Percentiles rank a stretch among this genome's conserved stretches.
Evolutionary conservation across 2,329 filamentous ascomycete genomes (phyloP).

Genomic region (Neodidymelliopsis sp.): DNA sequence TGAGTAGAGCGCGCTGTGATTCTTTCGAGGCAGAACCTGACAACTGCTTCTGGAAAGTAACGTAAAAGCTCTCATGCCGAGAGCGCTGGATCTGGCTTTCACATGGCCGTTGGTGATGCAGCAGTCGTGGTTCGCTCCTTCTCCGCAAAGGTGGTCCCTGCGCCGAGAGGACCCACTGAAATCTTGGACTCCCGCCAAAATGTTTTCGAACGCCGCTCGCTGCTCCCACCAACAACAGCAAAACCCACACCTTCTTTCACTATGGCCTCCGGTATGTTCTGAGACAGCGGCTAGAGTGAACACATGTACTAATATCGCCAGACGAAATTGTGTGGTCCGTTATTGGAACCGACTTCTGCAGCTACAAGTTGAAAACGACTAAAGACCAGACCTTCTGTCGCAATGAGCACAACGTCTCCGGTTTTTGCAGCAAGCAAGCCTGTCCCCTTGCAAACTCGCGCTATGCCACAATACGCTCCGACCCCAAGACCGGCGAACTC

Average conservation of each 20-base stretch:
- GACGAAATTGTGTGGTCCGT: constrained; percentile 98
- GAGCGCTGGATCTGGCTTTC: constrained; percentile 24
- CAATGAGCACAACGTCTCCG: constrained; percentile 73
- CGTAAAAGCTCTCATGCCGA: constrained; percentile 47
- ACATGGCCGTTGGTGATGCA: constrained; percentile 22
- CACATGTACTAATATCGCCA: constrained; percentile 3
- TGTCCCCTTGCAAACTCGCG: constrained; percentile 90
- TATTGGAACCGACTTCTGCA: constrained; percentile 94
- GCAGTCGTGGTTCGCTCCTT: constrained; percentile 29
- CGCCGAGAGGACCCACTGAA: constrained; percentile 23
- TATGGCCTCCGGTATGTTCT: constrained; percentile 39
- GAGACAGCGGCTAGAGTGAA: too few relatives aligned
- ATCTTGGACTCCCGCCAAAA: constrained; percentile 22
- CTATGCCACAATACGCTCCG: constrained; percentile 89
- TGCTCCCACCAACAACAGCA: constrained; percentile 18
- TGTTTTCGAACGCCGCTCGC: constrained; percentile 19
- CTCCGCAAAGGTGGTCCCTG: constrained; percentile 25
- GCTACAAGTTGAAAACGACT: constrained; percentile 84
- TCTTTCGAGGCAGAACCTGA: constrained; percentile 4
- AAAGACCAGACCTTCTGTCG: constrained; percentile 84
- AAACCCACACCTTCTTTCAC: constrained; percentile 1
- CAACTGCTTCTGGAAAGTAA: constrained; percentile 21
- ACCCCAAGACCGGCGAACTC: constrained; percentile 79
- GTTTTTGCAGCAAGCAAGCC: constrained; percentile 61
- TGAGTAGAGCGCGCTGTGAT: background rate